Base-by-base conservation (phyloP, 768 basidiomycete species). In the Podaxis mareebaensis region DNA sequence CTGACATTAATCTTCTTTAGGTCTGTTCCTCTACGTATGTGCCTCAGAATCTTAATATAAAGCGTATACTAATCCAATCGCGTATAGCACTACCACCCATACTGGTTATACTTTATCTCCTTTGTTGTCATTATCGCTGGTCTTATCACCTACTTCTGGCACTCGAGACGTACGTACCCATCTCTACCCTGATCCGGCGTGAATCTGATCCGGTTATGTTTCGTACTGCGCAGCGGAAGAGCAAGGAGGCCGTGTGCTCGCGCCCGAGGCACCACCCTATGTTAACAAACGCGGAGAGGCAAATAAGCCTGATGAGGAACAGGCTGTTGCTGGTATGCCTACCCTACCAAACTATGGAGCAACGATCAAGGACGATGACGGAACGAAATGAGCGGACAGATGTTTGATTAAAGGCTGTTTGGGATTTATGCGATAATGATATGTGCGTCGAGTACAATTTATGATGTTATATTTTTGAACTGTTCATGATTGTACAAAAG, bases 101-200 rank as follows among this genome's bases (percentile, higher is more conserved):
- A 85, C 79, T 95, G 93, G 92, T 82, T 95, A 15, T 95, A 95
- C 80, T 95, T 95, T 76, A 77, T 88, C 64, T 83, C 93, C 0
- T 95, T 90, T 69, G 81, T 75, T 0, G 79, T 94, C 13, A 86
- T 93, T 64, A 72, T 95, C 49, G 38, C 77, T 12, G 93, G 93
- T 3, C 82, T 95, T 4, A 77, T 95, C 69, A 83, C 88, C 40
- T 95, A 95, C 76, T 95, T 95, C 79, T 95, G 93, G 92, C 78
- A 83, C 72, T 84, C 89, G 6, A 88, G 88, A 39, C 93, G 92
- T 93, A 77, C 69, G 92, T 82, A 2, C 22, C 39, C 57, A 20
- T 54, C 38, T 40, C 28, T 65, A 57, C 39, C 40, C 38, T 10
- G 20, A 4, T 58, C 3, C 7, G 49, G 53, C 5, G 48, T 36